Conservation (phyloP, 148 eudicot genomes). For the Chenopodium suecicum region DNA sequence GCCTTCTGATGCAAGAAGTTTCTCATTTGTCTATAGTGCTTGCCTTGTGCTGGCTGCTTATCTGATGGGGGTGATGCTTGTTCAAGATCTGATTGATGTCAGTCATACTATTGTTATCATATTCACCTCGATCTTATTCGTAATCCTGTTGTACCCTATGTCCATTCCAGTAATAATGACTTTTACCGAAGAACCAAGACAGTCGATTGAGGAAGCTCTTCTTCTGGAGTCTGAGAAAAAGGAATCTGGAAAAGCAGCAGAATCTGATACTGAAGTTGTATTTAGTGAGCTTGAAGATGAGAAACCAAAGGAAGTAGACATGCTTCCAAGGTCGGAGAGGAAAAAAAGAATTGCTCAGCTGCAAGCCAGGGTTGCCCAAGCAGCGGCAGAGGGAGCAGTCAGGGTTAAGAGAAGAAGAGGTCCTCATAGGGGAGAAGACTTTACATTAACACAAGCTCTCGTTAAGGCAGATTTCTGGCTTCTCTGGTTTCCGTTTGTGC, state of each 20-base stretch:
- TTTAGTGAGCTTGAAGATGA: constrained; percentile 89
- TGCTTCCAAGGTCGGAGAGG: constrained; percentile 74
- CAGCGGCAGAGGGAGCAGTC: constrained; percentile 92
- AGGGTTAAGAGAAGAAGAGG: constrained; percentile 79
- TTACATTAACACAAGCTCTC: constrained; percentile 76
- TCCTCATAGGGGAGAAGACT: constrained; percentile 93
- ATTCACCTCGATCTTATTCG: constrained; percentile 59
- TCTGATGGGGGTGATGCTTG: constrained; percentile 88
- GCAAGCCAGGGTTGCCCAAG: constrained; percentile 74
- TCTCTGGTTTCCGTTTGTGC: constrained; percentile 69
- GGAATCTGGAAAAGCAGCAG: constrained; percentile 38
- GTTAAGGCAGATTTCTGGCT: constrained; percentile 97
- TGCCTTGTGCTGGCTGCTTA: constrained; percentile 91
- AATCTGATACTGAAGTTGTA: constrained; percentile 56
- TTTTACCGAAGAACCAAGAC: constrained; percentile 46
- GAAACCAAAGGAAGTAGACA: constrained; percentile 62
- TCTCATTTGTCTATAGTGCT: constrained; percentile 62
- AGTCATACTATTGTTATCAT: constrained; percentile 50
- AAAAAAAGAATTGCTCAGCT: constrained; percentile 69
- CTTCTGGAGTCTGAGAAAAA: constrained; percentile 40
- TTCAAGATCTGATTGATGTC: constrained; percentile 68
- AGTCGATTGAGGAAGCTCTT: constrained; percentile 53
- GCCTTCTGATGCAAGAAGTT: constrained; percentile 57
- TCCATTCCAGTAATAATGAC: constrained; percentile 54
- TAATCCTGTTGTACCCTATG: constrained; percentile 59